These are phyloP conservation scores for Xylaria palmicola DNA, from an alignment of 495 filamentous ascomycete genomes.

Conservation along the genomic window DNA sequence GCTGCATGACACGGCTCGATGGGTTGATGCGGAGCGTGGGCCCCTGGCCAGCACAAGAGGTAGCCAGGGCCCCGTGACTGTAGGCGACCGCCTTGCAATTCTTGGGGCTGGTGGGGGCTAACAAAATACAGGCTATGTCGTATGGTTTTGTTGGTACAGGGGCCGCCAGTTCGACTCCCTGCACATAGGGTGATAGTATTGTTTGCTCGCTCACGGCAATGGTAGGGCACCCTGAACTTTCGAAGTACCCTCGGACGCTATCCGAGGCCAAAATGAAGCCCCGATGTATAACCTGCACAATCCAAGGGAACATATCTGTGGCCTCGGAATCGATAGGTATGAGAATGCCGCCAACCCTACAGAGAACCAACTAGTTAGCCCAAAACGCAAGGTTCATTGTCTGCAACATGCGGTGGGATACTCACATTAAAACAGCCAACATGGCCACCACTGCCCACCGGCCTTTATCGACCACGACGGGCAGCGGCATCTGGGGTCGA, in stretches of 20 bases:
- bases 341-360: conserved; percentile 44
- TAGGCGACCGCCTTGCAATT: conserved; percentile 42
- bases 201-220: conserved; percentile 35
- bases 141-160: conserved; percentile 25
- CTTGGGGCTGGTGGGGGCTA: conserved; percentile 33
- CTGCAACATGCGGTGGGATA: background rate
- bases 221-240: conserved; percentile 34
- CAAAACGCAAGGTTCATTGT: background rate
- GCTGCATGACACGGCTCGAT: conserved; percentile 59
- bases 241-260: conserved; percentile 22
- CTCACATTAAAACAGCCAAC: conserved; percentile 47
- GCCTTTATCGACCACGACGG: conserved; percentile 47
- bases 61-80: conserved; percentile 45
- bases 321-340: conserved; percentile 43
- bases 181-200: conserved; percentile 35
- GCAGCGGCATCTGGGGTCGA: conserved; percentile 42
- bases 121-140: conserved; percentile 46
- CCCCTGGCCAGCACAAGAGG: conserved; percentile 48
- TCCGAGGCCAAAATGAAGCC: conserved; percentile 42
- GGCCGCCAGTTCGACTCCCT: conserved; percentile 24
- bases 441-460: conserved; percentile 47
- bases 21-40: conserved; percentile 47
- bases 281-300: conserved; percentile 40
- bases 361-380: background rate
- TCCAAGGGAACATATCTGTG: conserved; percentile 40